These are phyloP conservation scores for Xerocomus alliaceus DNA, from an alignment of 1,284 basidiomycete genomes.

Conservation along the genomic window DNA sequence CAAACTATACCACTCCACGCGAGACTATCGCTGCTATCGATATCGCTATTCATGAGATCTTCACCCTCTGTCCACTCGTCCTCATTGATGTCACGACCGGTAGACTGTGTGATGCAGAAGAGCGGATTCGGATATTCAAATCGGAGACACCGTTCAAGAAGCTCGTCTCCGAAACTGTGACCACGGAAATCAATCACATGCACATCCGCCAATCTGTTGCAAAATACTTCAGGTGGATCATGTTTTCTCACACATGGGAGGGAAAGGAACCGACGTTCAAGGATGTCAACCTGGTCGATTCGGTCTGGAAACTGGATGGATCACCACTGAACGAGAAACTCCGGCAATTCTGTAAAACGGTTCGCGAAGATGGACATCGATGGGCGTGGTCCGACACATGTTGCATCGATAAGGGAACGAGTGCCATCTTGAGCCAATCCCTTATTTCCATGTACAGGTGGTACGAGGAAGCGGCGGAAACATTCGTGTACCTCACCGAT, in stretches of 20 bases:
- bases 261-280: conserved; percentile 20
- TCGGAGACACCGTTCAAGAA: conserved; percentile 8
- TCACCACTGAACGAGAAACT: conserved; percentile 16
- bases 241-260: conserved; percentile 29
- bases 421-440: conserved; percentile 5
- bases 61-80: conserved; percentile 5
- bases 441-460: conserved; percentile 21
- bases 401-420: conserved; percentile 8
- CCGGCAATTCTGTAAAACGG: conserved; percentile 6
- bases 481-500: conserved; percentile 5
- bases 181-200: background rate
- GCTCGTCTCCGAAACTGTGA: conserved; percentile 5
- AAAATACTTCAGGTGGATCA: conserved; percentile 20
- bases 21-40: background rate
- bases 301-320: conserved; percentile 3
- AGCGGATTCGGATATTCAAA: conserved; percentile 10
- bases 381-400: conserved; percentile 9
- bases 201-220: background rate
- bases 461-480: conserved; percentile 2
- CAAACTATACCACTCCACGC: background rate
- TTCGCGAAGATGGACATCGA: background rate
- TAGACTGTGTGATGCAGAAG: conserved; percentile 1
- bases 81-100: conserved; percentile 15
- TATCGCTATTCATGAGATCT: background rate
- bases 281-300: conserved; percentile 6